These are phyloP conservation scores for Candida easanensis DNA, from an alignment of 805 yeast species.

Conservation along the genomic window DNA sequence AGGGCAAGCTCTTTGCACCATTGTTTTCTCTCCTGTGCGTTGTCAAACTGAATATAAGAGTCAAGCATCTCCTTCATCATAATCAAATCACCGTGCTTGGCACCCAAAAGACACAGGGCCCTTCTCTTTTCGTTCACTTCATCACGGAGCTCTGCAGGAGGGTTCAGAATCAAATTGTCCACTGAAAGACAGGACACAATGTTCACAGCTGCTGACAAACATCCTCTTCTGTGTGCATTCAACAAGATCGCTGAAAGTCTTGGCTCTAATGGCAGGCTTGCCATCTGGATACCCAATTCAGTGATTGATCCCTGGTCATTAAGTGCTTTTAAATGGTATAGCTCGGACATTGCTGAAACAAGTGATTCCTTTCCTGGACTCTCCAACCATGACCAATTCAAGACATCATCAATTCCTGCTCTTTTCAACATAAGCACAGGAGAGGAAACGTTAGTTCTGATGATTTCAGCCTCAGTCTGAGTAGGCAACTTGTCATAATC, in stretches of 20 bases:
- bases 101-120: slow-evolving; percentile 68
- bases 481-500: slow-evolving; percentile 60
- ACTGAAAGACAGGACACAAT: slow-evolving; percentile 92
- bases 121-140: slow-evolving; percentile 76
- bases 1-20: slow-evolving; percentile 85
- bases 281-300: slow-evolving; percentile 77
- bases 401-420: slow-evolving; percentile 77
- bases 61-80: slow-evolving; percentile 77
- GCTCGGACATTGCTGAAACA: slow-evolving; percentile 69
- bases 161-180: slow-evolving; percentile 80
- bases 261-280: slow-evolving; percentile 88
- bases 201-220: slow-evolving; percentile 71
- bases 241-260: slow-evolving; percentile 84
- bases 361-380: slow-evolving; percentile 81
- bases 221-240: slow-evolving; percentile 52
- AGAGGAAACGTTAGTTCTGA: slow-evolving; percentile 78
- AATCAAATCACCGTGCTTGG: slow-evolving; percentile 75
- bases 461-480: slow-evolving; percentile 92
- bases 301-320: slow-evolving; percentile 78
- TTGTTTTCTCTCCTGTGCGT: slow-evolving; percentile 53
- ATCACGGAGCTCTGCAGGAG: slow-evolving; percentile 77
- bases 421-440: slow-evolving; percentile 83
- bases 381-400: slow-evolving; percentile 91
- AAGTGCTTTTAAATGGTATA: slow-evolving; percentile 77
- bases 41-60: slow-evolving; percentile 44